These are phyloP conservation scores for Sphaerulina vaccinii DNA, from an alignment of 2,329 filamentous ascomycete species.

Conservation along the genomic window DNA sequence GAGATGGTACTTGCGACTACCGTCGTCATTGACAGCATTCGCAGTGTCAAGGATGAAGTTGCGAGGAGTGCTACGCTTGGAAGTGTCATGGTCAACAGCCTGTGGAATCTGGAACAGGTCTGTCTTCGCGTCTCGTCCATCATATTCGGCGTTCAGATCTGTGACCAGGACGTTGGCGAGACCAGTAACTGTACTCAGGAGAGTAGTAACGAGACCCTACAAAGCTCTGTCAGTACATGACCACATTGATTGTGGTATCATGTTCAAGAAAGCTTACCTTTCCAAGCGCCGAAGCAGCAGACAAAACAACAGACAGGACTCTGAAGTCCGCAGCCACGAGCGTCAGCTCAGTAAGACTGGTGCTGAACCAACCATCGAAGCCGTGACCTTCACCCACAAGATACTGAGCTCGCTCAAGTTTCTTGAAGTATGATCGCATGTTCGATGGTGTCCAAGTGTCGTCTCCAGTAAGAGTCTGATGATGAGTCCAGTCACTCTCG, in stretches of 20 bases:
- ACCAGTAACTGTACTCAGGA: conserved; percentile 21
- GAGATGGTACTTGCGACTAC: conserved; percentile 56
- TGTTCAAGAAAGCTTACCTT: conserved; percentile 45
- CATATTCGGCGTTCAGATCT: conserved; percentile 47
- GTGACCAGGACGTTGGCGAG: conserved; percentile 23
- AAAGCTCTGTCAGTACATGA: conserved; percentile 42
- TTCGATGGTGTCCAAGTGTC: conserved; percentile 56
- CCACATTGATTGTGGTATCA: background rate
- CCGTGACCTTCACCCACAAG: conserved; percentile 52
- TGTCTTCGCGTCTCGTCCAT: conserved; percentile 47
- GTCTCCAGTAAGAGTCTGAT: conserved; percentile 61
- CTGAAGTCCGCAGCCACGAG: conserved; percentile 55
- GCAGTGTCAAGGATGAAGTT: conserved; percentile 55
- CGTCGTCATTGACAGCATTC: conserved; percentile 51
- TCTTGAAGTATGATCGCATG: conserved; percentile 58
- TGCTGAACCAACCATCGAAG: conserved; percentile 57
- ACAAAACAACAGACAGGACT: conserved; percentile 53
- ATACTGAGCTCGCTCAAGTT: conserved; percentile 57
- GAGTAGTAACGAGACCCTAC: conserved; percentile 34
- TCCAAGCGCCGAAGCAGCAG: conserved; percentile 54
- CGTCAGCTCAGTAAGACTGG: conserved; percentile 51
- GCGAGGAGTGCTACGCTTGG: conserved; percentile 52
- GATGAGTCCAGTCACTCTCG: conserved; percentile 59
- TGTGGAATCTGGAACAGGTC: conserved; percentile 61
- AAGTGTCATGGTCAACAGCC: conserved; percentile 15